Conservation (phyloP, 306 rosid species). For the Lablab purpureus region DNA sequence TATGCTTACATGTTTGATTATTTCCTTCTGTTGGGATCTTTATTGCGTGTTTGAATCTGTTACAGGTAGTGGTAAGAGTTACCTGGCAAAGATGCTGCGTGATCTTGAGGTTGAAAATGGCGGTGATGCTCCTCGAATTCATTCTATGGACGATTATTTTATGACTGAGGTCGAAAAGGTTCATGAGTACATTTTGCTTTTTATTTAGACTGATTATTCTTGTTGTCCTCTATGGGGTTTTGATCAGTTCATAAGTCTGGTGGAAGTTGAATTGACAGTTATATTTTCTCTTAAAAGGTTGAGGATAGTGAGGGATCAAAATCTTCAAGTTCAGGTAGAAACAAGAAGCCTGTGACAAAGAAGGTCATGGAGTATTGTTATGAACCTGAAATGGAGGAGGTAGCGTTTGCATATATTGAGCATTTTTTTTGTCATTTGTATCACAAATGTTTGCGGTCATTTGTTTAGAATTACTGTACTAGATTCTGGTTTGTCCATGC, state of each 20-base stretch:
- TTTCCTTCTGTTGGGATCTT: constrained; percentile 35
- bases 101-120: constrained; percentile 92
- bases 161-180: constrained; percentile 99
- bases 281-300: constrained; percentile 58
- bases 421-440: constrained; percentile 19
- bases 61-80: constrained; percentile 97
- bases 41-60: constrained; percentile 32
- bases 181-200: constrained; percentile 30
- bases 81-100: constrained; percentile 94
- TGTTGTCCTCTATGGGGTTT: constrained; percentile 18
- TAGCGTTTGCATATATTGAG: constrained; percentile 46
- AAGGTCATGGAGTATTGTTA: constrained; percentile 97
- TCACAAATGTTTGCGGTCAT: constrained; percentile 29
- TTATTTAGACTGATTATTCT: constrained; percentile 10
- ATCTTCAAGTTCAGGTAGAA: constrained; percentile 75
- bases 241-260: constrained; percentile 23
- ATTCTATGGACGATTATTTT: constrained; percentile 98
- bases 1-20: constrained; percentile 33
- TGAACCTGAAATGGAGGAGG: constrained; percentile 99
- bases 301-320: constrained; percentile 74
- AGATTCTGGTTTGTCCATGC: constrained; percentile 15
- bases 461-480: constrained; percentile 21
- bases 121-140: constrained; percentile 91
- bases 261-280: constrained; percentile 39
- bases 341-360: constrained; percentile 77